These are phyloP conservation scores for Alliaria petiolata DNA, from an alignment of 345 rosid genomes.

Conservation along the genomic window DNA sequence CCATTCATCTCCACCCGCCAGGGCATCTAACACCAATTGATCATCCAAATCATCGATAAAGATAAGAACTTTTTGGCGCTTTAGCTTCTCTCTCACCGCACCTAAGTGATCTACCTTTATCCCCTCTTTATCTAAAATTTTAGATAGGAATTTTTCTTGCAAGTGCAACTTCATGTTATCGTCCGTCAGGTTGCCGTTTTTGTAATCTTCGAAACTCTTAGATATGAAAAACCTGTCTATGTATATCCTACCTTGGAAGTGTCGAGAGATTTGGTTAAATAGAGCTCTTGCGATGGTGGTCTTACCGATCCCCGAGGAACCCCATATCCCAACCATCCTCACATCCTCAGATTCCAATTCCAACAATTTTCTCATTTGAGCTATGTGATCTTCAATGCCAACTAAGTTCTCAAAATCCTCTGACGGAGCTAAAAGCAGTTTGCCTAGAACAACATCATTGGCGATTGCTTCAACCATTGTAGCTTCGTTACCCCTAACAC, in stretches of 20 bases:
- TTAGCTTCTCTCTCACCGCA: background rate
- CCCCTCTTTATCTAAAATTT: background rate
- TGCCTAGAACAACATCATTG: background rate
- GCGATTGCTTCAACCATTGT: background rate
- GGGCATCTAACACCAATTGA: background rate
- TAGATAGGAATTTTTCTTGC: background rate
- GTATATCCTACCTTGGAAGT: background rate
- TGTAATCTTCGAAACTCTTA: background rate
- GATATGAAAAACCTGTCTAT: background rate
- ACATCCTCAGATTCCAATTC: background rate
- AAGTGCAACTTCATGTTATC: background rate
- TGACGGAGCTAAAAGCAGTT: background rate
- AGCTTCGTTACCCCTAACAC: background rate
- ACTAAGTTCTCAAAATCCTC: no score
- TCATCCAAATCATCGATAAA: constrained; percentile 49
- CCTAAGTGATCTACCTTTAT: constrained; percentile 15
- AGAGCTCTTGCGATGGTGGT: no score
- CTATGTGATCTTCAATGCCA: no score
- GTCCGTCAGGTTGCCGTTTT: rapidly evolving
- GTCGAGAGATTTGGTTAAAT: no score
- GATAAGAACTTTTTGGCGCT: constrained; percentile 23
- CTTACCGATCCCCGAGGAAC: background rate
- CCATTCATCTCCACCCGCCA: constrained; percentile 39
- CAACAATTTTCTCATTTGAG: background rate
- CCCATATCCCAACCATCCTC: constrained; percentile 1